Conservation (phyloP, 1,139 yeast genomes). For the Tardiomyces blankii region DNA sequence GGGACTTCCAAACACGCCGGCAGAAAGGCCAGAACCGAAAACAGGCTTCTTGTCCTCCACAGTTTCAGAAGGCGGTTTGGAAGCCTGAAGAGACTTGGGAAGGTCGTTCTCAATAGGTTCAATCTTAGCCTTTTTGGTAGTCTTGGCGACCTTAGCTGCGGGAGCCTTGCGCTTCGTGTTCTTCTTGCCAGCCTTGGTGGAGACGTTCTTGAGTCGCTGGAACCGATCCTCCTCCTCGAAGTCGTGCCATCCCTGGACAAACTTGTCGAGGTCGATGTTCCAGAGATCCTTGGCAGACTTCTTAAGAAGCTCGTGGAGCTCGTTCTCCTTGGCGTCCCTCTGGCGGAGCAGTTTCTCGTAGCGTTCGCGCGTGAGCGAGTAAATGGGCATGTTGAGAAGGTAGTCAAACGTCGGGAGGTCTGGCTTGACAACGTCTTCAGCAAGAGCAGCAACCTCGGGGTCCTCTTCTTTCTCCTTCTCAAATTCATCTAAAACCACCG, state of each 20-base stretch:
- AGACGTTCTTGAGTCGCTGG: slow-evolving; percentile 18
- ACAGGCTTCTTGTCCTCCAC: too few relatives aligned
- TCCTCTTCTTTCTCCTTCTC: slow-evolving; percentile 26
- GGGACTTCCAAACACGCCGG: slow-evolving; percentile 1
- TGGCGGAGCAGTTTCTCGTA: slow-evolving; percentile 71
- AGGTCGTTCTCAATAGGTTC: neutral
- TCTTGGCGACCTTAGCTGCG: neutral
- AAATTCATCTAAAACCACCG: slow-evolving; percentile 7
- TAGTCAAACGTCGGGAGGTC: slow-evolving; percentile 26
- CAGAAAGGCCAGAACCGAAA: too few relatives aligned
- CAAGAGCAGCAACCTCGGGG: slow-evolving; percentile 26
- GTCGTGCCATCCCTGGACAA: slow-evolving; percentile 52
- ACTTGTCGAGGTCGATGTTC: slow-evolving; percentile 71
- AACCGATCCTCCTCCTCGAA: slow-evolving; percentile 48
- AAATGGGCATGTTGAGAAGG: slow-evolving; percentile 72
- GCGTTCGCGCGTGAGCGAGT: slow-evolving; percentile 87
- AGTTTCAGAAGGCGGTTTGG: too few relatives aligned
- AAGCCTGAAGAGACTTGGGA: too few relatives aligned
- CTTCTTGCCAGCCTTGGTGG: slow-evolving; percentile 1
- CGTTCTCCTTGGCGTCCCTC: slow-evolving; percentile 59
- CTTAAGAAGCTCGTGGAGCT: slow-evolving; percentile 53
- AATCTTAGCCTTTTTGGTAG: neutral
- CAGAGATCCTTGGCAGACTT: slow-evolving; percentile 81
- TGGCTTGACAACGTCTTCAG: slow-evolving; percentile 27
- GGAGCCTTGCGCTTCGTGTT: neutral